These are phyloP conservation scores for Endotrypanum monterogeii DNA, from an alignment of 208 protist species.

Conservation along the genomic window DNA sequence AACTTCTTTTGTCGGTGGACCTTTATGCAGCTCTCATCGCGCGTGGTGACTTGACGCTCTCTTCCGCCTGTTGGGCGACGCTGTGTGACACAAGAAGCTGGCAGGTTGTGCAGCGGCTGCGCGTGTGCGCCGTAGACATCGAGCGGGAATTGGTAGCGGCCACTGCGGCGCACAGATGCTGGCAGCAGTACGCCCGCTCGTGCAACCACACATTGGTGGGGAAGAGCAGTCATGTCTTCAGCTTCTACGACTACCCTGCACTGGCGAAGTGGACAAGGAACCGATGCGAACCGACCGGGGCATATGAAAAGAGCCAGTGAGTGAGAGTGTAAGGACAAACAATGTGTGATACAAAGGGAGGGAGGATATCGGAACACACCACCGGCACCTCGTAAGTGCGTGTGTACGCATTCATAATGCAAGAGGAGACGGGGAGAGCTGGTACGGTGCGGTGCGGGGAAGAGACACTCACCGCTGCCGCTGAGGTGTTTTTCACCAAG, in stretches of 20 bases:
- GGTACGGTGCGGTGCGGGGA: background rate
- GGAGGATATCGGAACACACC: background rate
- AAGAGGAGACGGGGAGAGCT: background rate
- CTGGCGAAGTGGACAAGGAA: slow-evolving; percentile 13
- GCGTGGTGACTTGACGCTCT: slow-evolving; percentile 53
- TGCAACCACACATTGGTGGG: slow-evolving; percentile 32
- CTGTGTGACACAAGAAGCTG: slow-evolving; percentile 49
- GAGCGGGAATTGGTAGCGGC: slow-evolving; percentile 69
- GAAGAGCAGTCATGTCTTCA: slow-evolving; percentile 25
- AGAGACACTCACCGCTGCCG: background rate
- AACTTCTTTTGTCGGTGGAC: slow-evolving; percentile 61
- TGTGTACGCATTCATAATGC: background rate
- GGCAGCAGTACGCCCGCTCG: slow-evolving; percentile 24
- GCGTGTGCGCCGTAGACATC: slow-evolving; percentile 46
- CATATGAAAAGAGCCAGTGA: background rate
- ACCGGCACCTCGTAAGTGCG: background rate
- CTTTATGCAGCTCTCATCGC: slow-evolving; percentile 66
- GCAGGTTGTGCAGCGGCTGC: slow-evolving; percentile 28
- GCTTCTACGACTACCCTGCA: slow-evolving; percentile 25
- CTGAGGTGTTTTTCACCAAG: background rate
- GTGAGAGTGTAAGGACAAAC: background rate
- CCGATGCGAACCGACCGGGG: background rate
- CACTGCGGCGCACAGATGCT: slow-evolving; percentile 41
- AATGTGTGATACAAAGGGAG: background rate
- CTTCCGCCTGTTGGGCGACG: slow-evolving; percentile 69